phyloP scores from a whole-genome alignment of 805 yeast species.

The Candida sakaeoensis region DNA sequence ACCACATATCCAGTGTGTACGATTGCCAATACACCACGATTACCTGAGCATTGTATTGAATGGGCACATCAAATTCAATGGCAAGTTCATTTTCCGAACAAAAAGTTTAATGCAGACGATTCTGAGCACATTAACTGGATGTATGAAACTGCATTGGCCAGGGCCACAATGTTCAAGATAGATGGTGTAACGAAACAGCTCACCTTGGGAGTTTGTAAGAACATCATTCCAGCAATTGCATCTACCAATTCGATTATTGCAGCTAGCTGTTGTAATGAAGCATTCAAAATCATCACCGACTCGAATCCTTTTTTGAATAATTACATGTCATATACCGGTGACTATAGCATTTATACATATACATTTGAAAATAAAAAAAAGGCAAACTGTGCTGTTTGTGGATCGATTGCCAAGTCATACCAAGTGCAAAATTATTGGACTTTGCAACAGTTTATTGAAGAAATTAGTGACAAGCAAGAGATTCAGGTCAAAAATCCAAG shows the following conservation, averaged over 20 bases:
- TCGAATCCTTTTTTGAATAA: constrained; percentile 65
- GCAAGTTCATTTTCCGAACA: constrained; percentile 49
- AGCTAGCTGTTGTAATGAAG: constrained; percentile 83
- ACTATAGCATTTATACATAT: constrained; percentile 71
- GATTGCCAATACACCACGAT: constrained; percentile 87
- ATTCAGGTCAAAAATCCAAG: constrained; percentile 43
- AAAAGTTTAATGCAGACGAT: constrained; percentile 62
- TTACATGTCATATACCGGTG: constrained; percentile 86
- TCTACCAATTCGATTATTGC: constrained; percentile 92
- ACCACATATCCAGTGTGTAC: constrained; percentile 87
- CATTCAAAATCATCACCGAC: constrained; percentile 71
- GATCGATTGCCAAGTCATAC: constrained; percentile 31
- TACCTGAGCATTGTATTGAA: constrained; percentile 92
- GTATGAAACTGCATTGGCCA: constrained; percentile 44
- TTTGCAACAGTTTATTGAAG: constrained; percentile 41
- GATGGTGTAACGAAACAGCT: constrained; percentile 69
- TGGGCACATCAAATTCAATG: constrained; percentile 80
- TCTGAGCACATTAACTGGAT: constrained; percentile 66
- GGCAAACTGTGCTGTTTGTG: constrained; percentile 75
- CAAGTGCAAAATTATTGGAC: constrained; percentile 29
- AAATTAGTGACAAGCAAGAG: constrained; percentile 28
- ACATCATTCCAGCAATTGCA: constrained; percentile 91
- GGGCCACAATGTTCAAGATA: constrained; percentile 68
- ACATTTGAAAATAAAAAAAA: constrained; percentile 62
- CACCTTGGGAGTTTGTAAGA: constrained; percentile 84